phyloP scores from a whole-genome alignment of 352 stramenopile species.

The Elongisporangium undulatum region DNA sequence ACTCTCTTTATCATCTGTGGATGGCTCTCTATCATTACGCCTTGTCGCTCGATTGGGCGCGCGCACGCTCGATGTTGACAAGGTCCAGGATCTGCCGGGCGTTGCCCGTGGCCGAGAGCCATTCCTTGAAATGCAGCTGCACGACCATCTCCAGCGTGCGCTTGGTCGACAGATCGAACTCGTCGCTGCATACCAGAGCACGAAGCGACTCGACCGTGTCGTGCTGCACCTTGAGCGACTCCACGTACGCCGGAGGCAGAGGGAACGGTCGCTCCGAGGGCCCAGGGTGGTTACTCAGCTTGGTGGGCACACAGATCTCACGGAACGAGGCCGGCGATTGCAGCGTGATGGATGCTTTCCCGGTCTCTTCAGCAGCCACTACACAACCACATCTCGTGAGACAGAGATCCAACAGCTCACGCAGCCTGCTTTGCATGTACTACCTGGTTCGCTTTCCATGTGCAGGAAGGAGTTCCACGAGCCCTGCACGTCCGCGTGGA shows the following conservation, averaged over 20 bases:
- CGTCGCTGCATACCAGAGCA: conserved; percentile 67
- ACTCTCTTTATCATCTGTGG: background rate
- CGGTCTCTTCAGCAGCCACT: conserved; percentile 34
- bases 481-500: conserved; percentile 38
- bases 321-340: conserved; percentile 54
- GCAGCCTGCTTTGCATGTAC: background rate
- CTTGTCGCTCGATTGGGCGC: conserved; percentile 3
- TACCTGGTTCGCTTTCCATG: conserved; percentile 64
- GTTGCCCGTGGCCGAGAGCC: conserved; percentile 83
- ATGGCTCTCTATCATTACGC: background rate
- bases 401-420: conserved; percentile 2
- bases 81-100: conserved; percentile 87
- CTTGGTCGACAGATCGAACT: conserved; percentile 79
- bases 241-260: conserved; percentile 68
- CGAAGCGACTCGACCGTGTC: conserved; percentile 74
- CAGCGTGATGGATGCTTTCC: conserved; percentile 54
- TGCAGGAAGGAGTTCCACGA: conserved; percentile 68
- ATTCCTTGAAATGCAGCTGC: conserved; percentile 84
- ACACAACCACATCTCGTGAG: background rate
- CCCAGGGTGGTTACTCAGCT: conserved; percentile 28
- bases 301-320: conserved; percentile 69
- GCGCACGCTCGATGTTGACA: conserved; percentile 68
- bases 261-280: conserved; percentile 65
- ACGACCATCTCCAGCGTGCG: conserved; percentile 80
- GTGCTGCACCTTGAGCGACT: conserved; percentile 57